These are phyloP conservation scores for Porodaedalea pini DNA, from an alignment of 1,284 basidiomycete genomes.

Conservation along the genomic window DNA sequence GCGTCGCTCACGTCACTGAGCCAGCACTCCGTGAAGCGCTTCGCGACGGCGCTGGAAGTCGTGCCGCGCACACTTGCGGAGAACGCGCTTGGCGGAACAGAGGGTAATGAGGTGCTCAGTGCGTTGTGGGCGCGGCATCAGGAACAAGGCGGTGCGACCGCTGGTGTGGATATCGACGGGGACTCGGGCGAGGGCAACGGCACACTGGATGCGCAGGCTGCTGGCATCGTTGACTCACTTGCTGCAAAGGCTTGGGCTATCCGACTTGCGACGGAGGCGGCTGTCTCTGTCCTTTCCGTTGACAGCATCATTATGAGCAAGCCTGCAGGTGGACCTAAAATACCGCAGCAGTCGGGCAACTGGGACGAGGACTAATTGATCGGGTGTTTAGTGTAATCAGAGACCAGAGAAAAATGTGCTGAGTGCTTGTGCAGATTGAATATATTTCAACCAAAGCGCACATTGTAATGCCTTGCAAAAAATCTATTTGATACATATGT, in stretches of 20 bases:
- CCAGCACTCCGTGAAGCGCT: slow-evolving; percentile 93
- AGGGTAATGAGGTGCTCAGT: slow-evolving; percentile 90
- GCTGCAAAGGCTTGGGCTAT: slow-evolving; percentile 90
- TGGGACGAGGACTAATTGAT: slow-evolving; percentile 65
- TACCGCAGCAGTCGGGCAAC: slow-evolving; percentile 78
- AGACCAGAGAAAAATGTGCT: neutral
- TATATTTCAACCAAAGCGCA: neutral
- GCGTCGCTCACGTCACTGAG: slow-evolving; percentile 86
- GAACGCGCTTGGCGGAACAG: slow-evolving; percentile 87
- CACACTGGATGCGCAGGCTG: slow-evolving; percentile 58
- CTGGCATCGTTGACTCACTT: slow-evolving; percentile 79
- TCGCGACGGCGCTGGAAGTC: slow-evolving; percentile 88
- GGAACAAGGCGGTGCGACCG: slow-evolving; percentile 58
- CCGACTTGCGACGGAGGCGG: slow-evolving; percentile 88
- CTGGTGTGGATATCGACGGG: slow-evolving; percentile 95
- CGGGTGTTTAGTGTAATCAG: neutral
- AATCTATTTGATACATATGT: slow-evolving; percentile 3
- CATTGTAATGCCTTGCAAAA: neutral
- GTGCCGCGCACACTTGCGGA: slow-evolving; percentile 92
- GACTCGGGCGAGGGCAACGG: slow-evolving; percentile 67
- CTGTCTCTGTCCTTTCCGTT: slow-evolving; percentile 89
- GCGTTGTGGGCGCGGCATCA: slow-evolving; percentile 89
- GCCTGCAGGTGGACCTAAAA: slow-evolving; percentile 82
- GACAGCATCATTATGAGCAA: slow-evolving; percentile 99
- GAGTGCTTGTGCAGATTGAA: neutral